These are phyloP conservation scores for Tritrichomonas musculus DNA, from an alignment of 208 protist genomes.

Conservation along the genomic window DNA sequence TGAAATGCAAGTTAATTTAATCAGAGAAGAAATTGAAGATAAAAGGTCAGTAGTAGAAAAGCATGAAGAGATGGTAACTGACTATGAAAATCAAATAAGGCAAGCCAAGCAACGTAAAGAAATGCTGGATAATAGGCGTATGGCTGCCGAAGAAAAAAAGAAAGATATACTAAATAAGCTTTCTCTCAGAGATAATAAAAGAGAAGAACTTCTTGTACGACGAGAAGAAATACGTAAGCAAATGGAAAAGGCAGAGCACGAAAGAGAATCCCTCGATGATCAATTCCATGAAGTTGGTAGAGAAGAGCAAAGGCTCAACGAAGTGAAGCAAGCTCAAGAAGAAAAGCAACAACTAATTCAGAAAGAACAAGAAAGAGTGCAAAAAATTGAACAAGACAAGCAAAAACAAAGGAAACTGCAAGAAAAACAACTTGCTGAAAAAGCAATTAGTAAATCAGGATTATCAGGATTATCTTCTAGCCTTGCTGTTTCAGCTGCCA, in stretches of 20 bases:
- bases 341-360: not conserved
- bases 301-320: not conserved
- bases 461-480: too few relatives aligned
- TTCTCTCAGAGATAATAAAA: not conserved
- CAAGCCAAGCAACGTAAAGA: not conserved
- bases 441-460: too few relatives aligned
- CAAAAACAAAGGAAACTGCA: too few relatives aligned
- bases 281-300: not conserved
- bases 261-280: not conserved
- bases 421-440: too few relatives aligned
- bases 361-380: not conserved
- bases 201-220: not conserved
- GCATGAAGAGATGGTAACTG: not conserved
- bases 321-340: not conserved
- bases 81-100: not conserved
- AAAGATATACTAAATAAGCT: not conserved
- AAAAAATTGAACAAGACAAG: too few relatives aligned
- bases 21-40: not conserved
- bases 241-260: not conserved
- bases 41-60: not conserved
- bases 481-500: too few relatives aligned
- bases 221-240: not conserved
- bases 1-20: not conserved
- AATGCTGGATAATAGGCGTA: not conserved
- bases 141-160: not conserved